Evolutionary conservation across 2,329 filamentous ascomycete species (phyloP), one percentile per base, ranked within the genome.

Genomic region (Fusarium nematophilum): DNA sequence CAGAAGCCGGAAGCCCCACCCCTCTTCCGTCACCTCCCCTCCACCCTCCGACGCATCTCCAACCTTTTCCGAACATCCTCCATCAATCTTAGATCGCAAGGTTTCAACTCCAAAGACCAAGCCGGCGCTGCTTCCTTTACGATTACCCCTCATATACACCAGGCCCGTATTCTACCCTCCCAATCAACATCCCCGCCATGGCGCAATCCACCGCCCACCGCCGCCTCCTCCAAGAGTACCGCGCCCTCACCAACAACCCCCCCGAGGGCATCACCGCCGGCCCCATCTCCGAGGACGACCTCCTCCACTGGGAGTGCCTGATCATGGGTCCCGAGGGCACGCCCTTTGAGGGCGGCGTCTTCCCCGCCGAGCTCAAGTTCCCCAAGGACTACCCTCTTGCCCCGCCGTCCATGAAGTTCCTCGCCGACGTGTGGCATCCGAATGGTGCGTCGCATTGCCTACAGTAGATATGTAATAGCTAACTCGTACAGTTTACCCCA

Each of bases 201-300:
- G 79, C 85, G 40, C 80, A 83, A 61, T 85, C 85, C 25, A 88
- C 86, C 57, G 86, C 87, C 66, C 87, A 89, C 74, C 86, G 87
- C 68, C 93, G 95, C 34, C 90, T 99, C 67, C 93, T 98, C 75
- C 91, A 94, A 79, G 95, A 99, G 82, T 99, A 99, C 83, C 92
- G 92, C 73, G 88, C 91, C 62, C 89, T 99, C 61, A 95, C 93
- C 62, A 94, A 92, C 72, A 95, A 96, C 78, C 92, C 94, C 1
- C 94, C 94, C n/a, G 94, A 98, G 59, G 95, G 95, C 75, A 98
- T 99, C 79, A 96, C 92, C 55, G 95, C 95, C 13, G 95, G 95
- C 15, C 95, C 95, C 27, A 83, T 97, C 58, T 90, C 86, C 64
- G 95, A 99, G 81, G 95, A 98, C 75, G 93, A 99, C 79, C 88